Conservation (phyloP, 2,329 filamentous ascomycete genomes). For the Hirsutella rhossiliensis region DNA sequence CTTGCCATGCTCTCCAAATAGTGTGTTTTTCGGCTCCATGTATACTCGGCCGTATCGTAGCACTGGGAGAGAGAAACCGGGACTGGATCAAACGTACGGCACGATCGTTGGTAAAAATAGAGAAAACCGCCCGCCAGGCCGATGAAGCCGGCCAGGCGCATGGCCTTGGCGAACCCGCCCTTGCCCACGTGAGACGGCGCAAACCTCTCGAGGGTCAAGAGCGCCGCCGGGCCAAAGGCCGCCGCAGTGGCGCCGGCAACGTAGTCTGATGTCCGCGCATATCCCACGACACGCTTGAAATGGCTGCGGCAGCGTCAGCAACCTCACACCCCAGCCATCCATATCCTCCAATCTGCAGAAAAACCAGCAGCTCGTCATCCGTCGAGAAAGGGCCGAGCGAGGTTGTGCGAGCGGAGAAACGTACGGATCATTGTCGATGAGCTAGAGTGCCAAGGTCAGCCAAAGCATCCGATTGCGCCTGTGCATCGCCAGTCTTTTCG, state of each 20-base stretch:
- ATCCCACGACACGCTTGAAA: slow-evolving; percentile 77
- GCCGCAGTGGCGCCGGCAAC: slow-evolving; percentile 54
- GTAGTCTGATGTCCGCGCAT: slow-evolving; percentile 81
- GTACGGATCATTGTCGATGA: slow-evolving; percentile 99
- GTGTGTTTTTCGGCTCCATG: neutral
- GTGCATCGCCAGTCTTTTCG: slow-evolving; percentile 22
- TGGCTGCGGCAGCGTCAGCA: slow-evolving; percentile 48
- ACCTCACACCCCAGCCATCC: neutral
- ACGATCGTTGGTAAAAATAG: slow-evolving; percentile 73
- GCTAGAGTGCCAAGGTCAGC: slow-evolving; percentile 39
- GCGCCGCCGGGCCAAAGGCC: slow-evolving; percentile 59
- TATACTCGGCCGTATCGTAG: neutral
- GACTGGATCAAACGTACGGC: slow-evolving; percentile 44
- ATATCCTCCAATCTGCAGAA: neutral
- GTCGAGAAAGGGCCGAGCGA: too few species aligned
- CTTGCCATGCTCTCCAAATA: neutral
- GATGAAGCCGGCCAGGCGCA: slow-evolving; percentile 67
- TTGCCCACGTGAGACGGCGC: slow-evolving; percentile 76
- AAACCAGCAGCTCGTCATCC: too few species aligned
- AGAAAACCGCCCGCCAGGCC: slow-evolving; percentile 70
- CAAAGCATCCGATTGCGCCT: slow-evolving; percentile 7
- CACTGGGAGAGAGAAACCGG: neutral
- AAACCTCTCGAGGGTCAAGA: slow-evolving; percentile 71
- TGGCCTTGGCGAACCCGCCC: slow-evolving; percentile 68
- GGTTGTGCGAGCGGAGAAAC: slow-evolving; percentile 6